These are phyloP conservation scores for Xerocomellus chrysenteron DNA, from an alignment of 768 basidiomycete genomes.

Conservation along the genomic window DNA sequence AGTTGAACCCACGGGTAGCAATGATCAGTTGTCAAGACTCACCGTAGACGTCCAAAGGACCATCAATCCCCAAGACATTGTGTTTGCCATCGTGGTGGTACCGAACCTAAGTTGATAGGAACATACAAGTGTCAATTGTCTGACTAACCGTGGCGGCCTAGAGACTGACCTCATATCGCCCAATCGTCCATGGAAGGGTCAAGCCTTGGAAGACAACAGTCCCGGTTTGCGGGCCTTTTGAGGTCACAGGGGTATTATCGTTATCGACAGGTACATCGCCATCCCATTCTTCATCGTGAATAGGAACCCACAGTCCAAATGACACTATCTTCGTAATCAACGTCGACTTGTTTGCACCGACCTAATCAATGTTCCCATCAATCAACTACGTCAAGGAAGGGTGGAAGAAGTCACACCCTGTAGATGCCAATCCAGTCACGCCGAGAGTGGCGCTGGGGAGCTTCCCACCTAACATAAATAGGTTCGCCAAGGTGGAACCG, in stretches of 20 bases:
- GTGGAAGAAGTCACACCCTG: constrained; percentile 45
- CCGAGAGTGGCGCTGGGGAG: constrained; percentile 80
- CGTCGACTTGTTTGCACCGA: constrained; percentile 84
- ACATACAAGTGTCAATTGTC: not conserved
- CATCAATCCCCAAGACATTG: constrained; percentile 86
- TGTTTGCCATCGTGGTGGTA: constrained; percentile 98
- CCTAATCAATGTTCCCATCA: constrained; percentile 39
- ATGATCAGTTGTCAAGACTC: constrained; percentile 27
- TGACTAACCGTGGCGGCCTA: not conserved
- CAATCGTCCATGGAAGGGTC: constrained; percentile 82
- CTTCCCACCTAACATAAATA: constrained; percentile 84
- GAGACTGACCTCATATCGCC: constrained; percentile 70
- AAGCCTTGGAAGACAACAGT: constrained; percentile 73
- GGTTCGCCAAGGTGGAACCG: constrained; percentile 91
- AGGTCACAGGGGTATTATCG: constrained; percentile 38
- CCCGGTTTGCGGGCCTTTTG: constrained; percentile 51
- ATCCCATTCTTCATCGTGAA: constrained; percentile 91
- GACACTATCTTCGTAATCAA: constrained; percentile 84
- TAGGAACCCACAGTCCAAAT: constrained; percentile 89
- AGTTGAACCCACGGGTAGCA: not conserved
- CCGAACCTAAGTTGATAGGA: constrained; percentile 51
- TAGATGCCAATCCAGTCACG: constrained; percentile 97
- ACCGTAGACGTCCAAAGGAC: constrained; percentile 90
- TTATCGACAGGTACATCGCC: constrained; percentile 71
- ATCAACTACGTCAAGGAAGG: not conserved